Conservation (phyloP, 768 basidiomycete genomes). For the Trametes maxima region DNA sequence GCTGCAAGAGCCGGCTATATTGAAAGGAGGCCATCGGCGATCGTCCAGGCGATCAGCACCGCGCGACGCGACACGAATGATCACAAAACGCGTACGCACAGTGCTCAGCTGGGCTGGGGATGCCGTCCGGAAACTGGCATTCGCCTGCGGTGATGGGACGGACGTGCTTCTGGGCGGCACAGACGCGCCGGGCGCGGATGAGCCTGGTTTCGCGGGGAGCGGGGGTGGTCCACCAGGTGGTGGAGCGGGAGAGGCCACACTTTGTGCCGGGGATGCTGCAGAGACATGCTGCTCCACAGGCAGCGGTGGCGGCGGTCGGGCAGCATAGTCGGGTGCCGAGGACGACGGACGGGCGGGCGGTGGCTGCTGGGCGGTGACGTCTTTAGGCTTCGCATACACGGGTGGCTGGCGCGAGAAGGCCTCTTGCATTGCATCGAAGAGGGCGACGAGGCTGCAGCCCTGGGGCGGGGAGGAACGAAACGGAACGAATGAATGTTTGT, state of each 20-base stretch:
- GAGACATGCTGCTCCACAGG: constrained; percentile 21
- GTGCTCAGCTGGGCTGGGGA: constrained; percentile 14
- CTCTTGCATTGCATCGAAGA: constrained; percentile 77
- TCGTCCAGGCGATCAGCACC: constrained; percentile 14
- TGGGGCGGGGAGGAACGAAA: constrained; percentile 33
- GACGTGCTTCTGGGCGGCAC: constrained; percentile 20
- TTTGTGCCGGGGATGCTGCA: constrained; percentile 2
- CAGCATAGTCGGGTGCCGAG: constrained; percentile 27
- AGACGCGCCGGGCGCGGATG: constrained; percentile 15
- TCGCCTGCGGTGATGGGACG: constrained; percentile 9
- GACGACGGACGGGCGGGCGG: constrained; percentile 20
- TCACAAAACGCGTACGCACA: constrained; percentile 20
- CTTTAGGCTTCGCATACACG: constrained; percentile 81
- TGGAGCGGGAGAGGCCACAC: constrained; percentile 1
- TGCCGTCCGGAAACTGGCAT: not conserved
- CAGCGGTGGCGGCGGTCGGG: constrained; percentile 31
- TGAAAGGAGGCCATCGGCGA: constrained; percentile 8
- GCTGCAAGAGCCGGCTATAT: constrained; percentile 23
- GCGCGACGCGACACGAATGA: constrained; percentile 5
- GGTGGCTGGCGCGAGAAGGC: constrained; percentile 88
- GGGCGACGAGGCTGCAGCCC: constrained; percentile 74
- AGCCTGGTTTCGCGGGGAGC: constrained; percentile 42
- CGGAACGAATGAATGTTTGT: constrained; percentile 22
- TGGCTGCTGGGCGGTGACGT: constrained; percentile 21
- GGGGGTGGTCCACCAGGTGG: constrained; percentile 37